phyloP scores from a whole-genome alignment of 305 asterid species.

The Ajuga reptans region DNA sequence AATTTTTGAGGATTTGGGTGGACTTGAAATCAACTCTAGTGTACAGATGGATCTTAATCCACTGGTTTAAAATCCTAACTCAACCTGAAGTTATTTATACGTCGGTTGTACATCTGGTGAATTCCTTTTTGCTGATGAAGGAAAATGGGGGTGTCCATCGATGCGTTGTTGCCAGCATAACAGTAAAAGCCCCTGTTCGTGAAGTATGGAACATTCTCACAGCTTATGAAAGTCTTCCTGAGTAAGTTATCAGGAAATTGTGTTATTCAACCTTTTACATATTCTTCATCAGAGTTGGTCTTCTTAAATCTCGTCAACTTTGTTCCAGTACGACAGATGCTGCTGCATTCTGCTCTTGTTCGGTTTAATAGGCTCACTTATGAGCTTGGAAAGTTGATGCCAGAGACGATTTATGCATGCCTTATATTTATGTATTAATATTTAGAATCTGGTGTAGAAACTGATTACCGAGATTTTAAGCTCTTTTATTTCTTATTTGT shows the following conservation, averaged over 20 bases:
- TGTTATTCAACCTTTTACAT: not conserved
- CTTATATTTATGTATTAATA: no score
- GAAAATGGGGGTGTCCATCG: slow-evolving; percentile 98
- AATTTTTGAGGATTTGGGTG: not conserved
- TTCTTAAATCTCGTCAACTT: not conserved
- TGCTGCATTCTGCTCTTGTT: not conserved
- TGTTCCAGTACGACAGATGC: not conserved
- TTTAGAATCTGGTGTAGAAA: not conserved
- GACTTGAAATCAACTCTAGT: no score
- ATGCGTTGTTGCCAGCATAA: slow-evolving; percentile 87
- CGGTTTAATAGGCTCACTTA: not conserved
- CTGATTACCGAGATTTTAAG: not conserved
- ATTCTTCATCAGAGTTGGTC: not conserved
- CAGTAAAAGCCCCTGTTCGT: slow-evolving; percentile 81
- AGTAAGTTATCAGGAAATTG: slow-evolving; percentile 41
- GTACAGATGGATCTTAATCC: not conserved
- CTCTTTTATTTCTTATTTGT: not conserved
- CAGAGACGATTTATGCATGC: not conserved
- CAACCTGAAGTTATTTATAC: not conserved
- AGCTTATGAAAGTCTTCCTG: slow-evolving; percentile 81
- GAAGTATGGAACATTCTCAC: slow-evolving; percentile 92
- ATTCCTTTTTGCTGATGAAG: slow-evolving; percentile 40
- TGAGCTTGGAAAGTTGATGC: not conserved
- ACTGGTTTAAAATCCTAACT: not conserved
- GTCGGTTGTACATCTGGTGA: slow-evolving; percentile 23